Evolutionary conservation across 805 yeast species (phyloP).

Genomic region (Lachancea fermentati): DNA sequence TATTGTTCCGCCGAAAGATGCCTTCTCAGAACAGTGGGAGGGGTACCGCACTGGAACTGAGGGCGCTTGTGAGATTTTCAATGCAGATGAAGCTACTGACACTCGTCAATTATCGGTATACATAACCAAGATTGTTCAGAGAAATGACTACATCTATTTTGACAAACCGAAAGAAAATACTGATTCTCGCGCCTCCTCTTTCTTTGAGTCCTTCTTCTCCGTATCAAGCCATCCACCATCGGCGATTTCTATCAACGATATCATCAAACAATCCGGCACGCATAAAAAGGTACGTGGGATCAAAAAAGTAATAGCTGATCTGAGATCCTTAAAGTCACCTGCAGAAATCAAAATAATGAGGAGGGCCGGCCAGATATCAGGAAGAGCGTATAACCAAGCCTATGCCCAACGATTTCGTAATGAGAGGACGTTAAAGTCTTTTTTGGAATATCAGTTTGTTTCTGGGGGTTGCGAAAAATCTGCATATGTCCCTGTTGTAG

Average conservation of each 20-base stretch:
- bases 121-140: conserved; percentile 42
- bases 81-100: conserved; percentile 71
- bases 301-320: conserved; percentile 21
- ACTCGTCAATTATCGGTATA: conserved; percentile 40
- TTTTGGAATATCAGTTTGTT: conserved; percentile 73
- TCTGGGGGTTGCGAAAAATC: conserved; percentile 84
- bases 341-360: conserved; percentile 77
- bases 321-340: conserved; percentile 66
- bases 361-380: conserved; percentile 74
- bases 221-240: conserved; percentile 21
- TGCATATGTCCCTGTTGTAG: conserved; percentile 95
- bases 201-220: conserved; percentile 30
- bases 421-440: conserved; percentile 77
- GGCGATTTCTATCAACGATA: conserved; percentile 26
- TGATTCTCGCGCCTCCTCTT: conserved; percentile 18
- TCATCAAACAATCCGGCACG: conserved; percentile 21
- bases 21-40: conserved; percentile 84
- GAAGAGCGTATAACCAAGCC: conserved; percentile 79
- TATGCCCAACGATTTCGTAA: conserved; percentile 58
- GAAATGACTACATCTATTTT: conserved; percentile 49
- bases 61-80: conserved; percentile 78
- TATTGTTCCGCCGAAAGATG: conserved; percentile 81
- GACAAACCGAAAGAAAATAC: conserved; percentile 37
- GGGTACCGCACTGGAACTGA: conserved; percentile 85
- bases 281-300: conserved; percentile 33